A percentile compares a stretch with the other conserved stretches of the same genome.
These are phyloP conservation scores for Trichoderma lentiforme DNA, from an alignment of 2,329 filamentous ascomycete species.

Conservation along the genomic window DNA sequence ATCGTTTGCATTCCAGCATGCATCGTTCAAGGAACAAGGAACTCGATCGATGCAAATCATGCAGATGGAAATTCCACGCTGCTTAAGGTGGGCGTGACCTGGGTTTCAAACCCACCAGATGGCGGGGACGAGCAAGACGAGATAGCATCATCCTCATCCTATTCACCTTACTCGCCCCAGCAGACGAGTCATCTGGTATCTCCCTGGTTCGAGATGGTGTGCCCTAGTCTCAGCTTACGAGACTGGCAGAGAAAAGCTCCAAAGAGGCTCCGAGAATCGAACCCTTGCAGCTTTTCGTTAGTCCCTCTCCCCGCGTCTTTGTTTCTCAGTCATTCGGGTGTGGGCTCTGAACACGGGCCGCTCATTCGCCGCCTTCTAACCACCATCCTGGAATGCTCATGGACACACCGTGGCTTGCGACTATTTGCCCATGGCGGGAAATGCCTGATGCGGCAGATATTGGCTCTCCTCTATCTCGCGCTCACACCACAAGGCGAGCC, in stretches of 20 bases:
- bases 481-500: not conserved
- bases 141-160: not conserved
- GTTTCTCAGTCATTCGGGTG: not conserved
- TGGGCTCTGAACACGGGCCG: not conserved
- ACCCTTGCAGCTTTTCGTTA: not conserved
- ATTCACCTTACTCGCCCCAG: not conserved
- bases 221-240: constrained; percentile 15
- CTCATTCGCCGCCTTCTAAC: constrained; percentile 12
- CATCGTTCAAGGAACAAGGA: not conserved
- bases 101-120: constrained; percentile 10
- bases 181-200: not conserved
- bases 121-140: not conserved
- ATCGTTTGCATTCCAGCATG: not conserved
- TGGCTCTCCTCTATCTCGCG: not conserved
- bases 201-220: not conserved
- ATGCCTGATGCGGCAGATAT: not conserved
- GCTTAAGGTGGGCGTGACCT: constrained; percentile 27
- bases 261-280: not conserved
- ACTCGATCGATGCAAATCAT: constrained; percentile 32
- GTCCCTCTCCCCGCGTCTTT: not conserved
- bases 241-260: not conserved
- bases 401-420: not conserved
- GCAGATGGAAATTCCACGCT: constrained; percentile 19
- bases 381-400: not conserved
- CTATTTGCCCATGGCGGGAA: not conserved